Conservation (phyloP, 441 rosid genomes). For the Bruguiera hainesii region DNA sequence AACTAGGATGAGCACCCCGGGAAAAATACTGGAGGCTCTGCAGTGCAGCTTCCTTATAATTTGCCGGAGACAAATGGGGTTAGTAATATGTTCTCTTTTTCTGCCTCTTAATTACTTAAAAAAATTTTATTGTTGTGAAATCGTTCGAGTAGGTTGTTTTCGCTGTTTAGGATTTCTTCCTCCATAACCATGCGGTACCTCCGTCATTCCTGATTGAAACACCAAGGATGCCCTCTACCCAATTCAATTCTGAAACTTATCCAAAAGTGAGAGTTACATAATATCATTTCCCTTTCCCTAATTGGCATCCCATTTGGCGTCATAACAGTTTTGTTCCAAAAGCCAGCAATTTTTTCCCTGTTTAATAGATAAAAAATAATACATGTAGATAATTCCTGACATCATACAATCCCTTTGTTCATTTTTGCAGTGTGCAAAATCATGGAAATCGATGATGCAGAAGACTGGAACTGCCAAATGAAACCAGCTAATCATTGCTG, state of each 20-base stretch:
- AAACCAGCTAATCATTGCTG: background rate
- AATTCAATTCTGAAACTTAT: slow-evolving; percentile 7
- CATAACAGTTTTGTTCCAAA: no score
- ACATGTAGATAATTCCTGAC: no score
- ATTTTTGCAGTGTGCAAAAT: background rate
- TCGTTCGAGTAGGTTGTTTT: background rate
- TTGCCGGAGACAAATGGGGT: slow-evolving; percentile 19
- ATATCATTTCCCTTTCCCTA: no score
- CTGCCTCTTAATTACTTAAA: no score
- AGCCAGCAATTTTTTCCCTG: no score
- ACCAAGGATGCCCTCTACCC: background rate
- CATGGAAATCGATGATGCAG: no score
- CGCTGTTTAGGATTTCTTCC: background rate
- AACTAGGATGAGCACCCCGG: slow-evolving; percentile 19
- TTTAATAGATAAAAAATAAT: no score
- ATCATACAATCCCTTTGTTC: no score
- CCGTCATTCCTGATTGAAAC: slow-evolving; percentile 5
- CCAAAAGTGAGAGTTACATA: slow-evolving; percentile 13
- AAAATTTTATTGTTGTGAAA: background rate
- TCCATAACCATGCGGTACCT: slow-evolving; percentile 6
- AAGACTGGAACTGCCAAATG: no score
- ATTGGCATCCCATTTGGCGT: no score
- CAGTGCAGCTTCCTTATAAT: slow-evolving; percentile 12
- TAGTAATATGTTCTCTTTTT: background rate
- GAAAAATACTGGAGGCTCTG: slow-evolving; percentile 6